Conservation (phyloP, 192 early-diverging fungal species). For the Phlyctochytrium arcticum region DNA sequence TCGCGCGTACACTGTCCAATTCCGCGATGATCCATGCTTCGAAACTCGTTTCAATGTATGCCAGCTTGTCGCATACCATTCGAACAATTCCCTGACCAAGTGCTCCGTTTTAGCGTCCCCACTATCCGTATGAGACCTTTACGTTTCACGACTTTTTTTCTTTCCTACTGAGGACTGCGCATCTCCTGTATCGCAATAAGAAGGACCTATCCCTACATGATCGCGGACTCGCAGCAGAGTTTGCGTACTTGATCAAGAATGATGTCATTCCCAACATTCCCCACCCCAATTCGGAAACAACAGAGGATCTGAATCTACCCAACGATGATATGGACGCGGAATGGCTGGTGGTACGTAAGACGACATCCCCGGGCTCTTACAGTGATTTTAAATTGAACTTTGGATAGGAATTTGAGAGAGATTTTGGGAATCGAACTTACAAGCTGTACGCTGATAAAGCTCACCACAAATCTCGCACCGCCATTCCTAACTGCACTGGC, state of each 20-base stretch:
- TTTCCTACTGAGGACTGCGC: conserved; percentile 27
- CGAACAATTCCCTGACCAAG: neutral
- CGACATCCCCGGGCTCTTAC: neutral
- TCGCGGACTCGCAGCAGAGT: conserved; percentile 27
- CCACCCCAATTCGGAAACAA: neutral
- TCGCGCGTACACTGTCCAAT: conserved; percentile 34
- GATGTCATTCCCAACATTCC: conserved; percentile 26
- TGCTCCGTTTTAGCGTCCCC: conserved; percentile 33
- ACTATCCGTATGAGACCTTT: conserved; percentile 30
- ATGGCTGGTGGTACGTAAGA: neutral
- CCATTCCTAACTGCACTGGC: conserved; percentile 7
- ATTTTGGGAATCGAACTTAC: conserved; percentile 23
- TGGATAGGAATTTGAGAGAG: conserved; percentile 23
- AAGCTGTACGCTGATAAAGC: conserved; percentile 24
- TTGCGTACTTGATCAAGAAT: conserved; percentile 34
- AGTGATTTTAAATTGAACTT: neutral
- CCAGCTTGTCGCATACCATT: neutral
- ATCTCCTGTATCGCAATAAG: conserved; percentile 28
- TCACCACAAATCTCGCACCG: neutral
- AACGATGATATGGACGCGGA: conserved; percentile 1
- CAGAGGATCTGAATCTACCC: neutral
- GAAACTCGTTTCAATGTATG: neutral
- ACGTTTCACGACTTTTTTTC: conserved; percentile 48
- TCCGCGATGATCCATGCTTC: conserved; percentile 22
- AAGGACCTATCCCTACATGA: conserved; percentile 33